phyloP scores from a whole-genome alignment of 371 early-diverging fungal genomes.

The Phascolomyces articulosus region DNA sequence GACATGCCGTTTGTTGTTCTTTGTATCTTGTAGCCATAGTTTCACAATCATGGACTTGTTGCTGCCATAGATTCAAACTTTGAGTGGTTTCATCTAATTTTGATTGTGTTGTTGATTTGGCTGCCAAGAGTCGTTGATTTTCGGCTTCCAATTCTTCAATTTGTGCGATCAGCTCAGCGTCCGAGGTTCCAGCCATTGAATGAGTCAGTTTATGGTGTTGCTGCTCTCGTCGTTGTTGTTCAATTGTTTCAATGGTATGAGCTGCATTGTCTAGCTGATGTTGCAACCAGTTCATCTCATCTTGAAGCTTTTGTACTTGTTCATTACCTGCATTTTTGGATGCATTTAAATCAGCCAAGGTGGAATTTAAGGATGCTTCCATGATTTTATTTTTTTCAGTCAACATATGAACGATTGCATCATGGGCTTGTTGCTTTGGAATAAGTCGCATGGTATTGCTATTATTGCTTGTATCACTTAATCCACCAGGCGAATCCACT shows the following conservation, averaged over 20 bases:
- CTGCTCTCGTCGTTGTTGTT: neutral
- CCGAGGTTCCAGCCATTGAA: no score
- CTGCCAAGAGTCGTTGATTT: conserved; percentile 6
- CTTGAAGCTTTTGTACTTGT: conserved; percentile 8
- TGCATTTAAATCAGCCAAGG: conserved; percentile 11
- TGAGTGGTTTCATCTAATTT: conserved; percentile 1
- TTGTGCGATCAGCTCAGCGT: neutral
- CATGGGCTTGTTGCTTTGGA: conserved; percentile 15
- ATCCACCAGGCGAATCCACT: conserved; percentile 2
- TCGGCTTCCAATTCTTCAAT: conserved; percentile 1
- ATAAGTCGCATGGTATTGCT: conserved; percentile 15
- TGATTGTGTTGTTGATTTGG: conserved; percentile 3
- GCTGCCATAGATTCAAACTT: conserved; percentile 8
- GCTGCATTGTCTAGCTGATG: neutral
- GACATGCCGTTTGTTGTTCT: neutral
- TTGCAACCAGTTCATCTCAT: conserved; percentile 15
- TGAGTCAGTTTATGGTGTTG: neutral
- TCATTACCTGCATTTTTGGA: conserved; percentile 8
- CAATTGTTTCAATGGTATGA: conserved; percentile 8
- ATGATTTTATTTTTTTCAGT: conserved; percentile 16
- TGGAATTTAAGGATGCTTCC: conserved; percentile 11
- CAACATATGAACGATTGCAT: conserved; percentile 24
- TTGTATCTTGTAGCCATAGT: neutral
- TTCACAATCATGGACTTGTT: conserved; percentile 4
- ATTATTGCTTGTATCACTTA: neutral